Base-by-base conservation (phyloP, 345 rosid species). In the Cardiospermum halicacabum region DNA sequence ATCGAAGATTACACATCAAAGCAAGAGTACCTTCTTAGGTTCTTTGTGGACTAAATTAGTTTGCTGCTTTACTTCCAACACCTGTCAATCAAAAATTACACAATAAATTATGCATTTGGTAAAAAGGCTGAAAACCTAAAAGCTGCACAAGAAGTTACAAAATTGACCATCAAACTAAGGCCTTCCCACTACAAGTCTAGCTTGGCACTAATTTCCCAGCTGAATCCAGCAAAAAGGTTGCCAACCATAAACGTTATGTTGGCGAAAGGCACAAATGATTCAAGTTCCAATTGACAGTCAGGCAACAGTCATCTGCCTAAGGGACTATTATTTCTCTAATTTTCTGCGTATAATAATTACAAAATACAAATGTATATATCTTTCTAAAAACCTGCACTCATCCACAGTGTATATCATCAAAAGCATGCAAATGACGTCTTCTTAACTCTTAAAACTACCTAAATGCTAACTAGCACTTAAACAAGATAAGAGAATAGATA, bases 1-100 rank as follows among this genome's bases (percentile, higher is more conserved):
- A 22, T 30, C 4, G 0, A 25, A 19, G 53, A 66, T 16, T 45
- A 45, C 43, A 60, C 26, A 58, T 53, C 25, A 68, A 68, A 68
- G 55, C 40, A 54, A 24, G 31, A 74, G 27, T 75, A 89, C 99
- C 88, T 77, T 87, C 74, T 79, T 87, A 72, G 90, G 81, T 64
- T 74, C 77, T 80, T 95, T 95, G 74, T 91, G 98, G 69, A 88
- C 72, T 62, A 95, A 84, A 81, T 69, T 77, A 49, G 65, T 73
- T 69, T 80, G 87, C 72, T 78, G 90, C 54, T 74, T 73, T 54
- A 62, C 67, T 66, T 85, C 96, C 68, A 79, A 82, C 43, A 81
- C 84, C 98, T 95, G 74, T 64, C 48, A 75, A 13, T 54, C 6
- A 68, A 36, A 65, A 2, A 34, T 0, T 1, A 34, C 6, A 5